Evolutionary conservation across 1,284 basidiomycete species (phyloP), one percentile per base, ranked within the genome.

Genomic region (Kwoniella shivajii): DNA sequence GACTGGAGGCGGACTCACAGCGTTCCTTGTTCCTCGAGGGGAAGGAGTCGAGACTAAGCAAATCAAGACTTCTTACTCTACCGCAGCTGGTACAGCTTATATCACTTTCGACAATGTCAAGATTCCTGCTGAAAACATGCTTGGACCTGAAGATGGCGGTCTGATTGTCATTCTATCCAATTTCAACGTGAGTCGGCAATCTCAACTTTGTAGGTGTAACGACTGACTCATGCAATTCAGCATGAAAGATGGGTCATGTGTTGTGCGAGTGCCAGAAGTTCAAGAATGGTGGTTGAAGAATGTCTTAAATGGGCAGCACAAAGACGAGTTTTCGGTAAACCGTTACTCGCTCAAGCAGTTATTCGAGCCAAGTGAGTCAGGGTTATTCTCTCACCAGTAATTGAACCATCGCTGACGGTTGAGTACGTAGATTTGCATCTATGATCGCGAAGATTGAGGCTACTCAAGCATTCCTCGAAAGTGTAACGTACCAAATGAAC

Each of bases 401-500:
- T 14, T 18, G n/a, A 9, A 18, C 26, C 4, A 26, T 24, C 30
- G 30, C 14, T 27, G 37, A 37, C 37, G 10, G 38, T 29, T 54
- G 36, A 33, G 48, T 54, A 31, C 27, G 1, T 27, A 80, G 76
- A 54, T 77, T 95, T 46, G 91, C 90, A 1, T 80, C 81, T 26
- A 92, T 94, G 89, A 91, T 94, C 58, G 84, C 88, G 22, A 86
- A 90, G 57, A 83, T 84, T 33, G 90, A 94, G 78, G 85, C 88
- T 0, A 85, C 85, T 54, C 92, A 96, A 72, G 85, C 84, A 45
- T 96, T 92, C 91, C 80, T 95, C 26, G 93, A 97, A 63, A 88
- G 85, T 70, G 80, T 95, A 60, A 94, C 92, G 0, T 86, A 88
- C 75, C 92, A 95, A 78, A 95, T 95, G 92, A 86, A 84, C 73